Evolutionary conservation across 345 rosid genomes (phyloP).

Genomic region (Cardamine resedifolia): DNA sequence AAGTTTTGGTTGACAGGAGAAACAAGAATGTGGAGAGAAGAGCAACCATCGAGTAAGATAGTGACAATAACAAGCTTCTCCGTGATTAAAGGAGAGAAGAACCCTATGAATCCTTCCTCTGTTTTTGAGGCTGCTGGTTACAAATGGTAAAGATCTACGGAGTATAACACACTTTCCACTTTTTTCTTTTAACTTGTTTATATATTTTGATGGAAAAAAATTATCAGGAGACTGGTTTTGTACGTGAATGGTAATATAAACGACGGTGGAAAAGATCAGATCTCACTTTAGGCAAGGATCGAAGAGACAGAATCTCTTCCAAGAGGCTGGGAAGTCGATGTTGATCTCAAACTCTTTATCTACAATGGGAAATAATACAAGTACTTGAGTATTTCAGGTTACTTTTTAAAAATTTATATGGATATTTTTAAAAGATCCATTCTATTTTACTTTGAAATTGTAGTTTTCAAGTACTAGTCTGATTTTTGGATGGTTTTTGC

Average conservation of each 20-base stretch:
- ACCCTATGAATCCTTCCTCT: slow-evolving; percentile 37
- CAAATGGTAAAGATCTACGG: slow-evolving; percentile 41
- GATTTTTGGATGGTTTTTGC: neutral
- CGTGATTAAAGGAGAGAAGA: slow-evolving; percentile 20
- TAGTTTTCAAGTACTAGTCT: neutral
- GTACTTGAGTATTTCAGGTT: slow-evolving; percentile 42
- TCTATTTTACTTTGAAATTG: no score
- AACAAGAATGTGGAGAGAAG: slow-evolving; percentile 19
- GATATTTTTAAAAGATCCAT: neutral
- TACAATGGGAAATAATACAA: slow-evolving; percentile 20
- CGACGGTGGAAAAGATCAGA: slow-evolving; percentile 25
- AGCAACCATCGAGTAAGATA: slow-evolving; percentile 39
- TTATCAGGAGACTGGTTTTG: slow-evolving; percentile 39
- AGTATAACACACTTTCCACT: neutral
- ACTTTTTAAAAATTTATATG: neutral
- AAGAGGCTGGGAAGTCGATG: slow-evolving; percentile 35
- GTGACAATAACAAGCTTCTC: slow-evolving; percentile 43
- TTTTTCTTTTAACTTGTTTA: neutral
- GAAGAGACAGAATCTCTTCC: slow-evolving; percentile 27
- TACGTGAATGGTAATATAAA: slow-evolving; percentile 38
- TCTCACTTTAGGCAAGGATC: slow-evolving; percentile 42
- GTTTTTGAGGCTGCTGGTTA: slow-evolving; percentile 42
- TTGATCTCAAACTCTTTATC: slow-evolving; percentile 38
- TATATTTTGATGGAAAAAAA: neutral
- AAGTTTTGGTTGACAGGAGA: slow-evolving; percentile 17